Evolutionary conservation across 73 alveolate species (phyloP), one percentile per base, ranked within the genome.

Genomic region (Symbiodinium natans): DNA sequence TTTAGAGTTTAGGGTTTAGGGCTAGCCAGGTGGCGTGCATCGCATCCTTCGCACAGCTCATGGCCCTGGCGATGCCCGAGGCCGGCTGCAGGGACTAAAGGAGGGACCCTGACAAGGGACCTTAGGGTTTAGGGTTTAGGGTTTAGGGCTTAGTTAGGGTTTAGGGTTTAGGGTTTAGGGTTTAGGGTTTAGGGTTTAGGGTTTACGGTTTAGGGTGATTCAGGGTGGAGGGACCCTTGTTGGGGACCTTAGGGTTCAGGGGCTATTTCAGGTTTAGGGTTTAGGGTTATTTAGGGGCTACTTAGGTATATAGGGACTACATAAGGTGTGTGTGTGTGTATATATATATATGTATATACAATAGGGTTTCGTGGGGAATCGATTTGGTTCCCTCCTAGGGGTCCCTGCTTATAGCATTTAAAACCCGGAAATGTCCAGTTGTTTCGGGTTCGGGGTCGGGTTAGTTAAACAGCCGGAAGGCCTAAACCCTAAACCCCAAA

Each of bases 61-160:
- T 88, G 9, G 95, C 95, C 36, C 42, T 88, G 43, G 95, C 95
- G 19, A 71, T 88, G 46, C 95, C 95, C 15, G 95, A 88, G 95
- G 95, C 84, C 7, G 40, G 36, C 25, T 29, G 1, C 6, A 0
- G 31, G 71, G 71, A 10, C 2, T 5, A 11, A 29, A 13, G 71
- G 71, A 8, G 68, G n/a, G n/a, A n/a, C n/a, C n/a, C n/a, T n/a
- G n/a, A n/a, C 17, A 43, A 11, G 59, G 59, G 59, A 21, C 29
- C 21, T 52, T 52, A 52, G 31, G 71, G 71, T 52, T 52, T 15
- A 15, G 71, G 31, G 71, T 11, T 43, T 11, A n/a, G n/a, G 56
- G 56, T 43, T 43, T 43, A 43, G 56, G 56, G 56, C 11, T 43
- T 11, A 1, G 2, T 2, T 2, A 48, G 63, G 63, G 63, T 48